Conservation (phyloP, 1,284 basidiomycete species). For the Malassezia japonica region DNA sequence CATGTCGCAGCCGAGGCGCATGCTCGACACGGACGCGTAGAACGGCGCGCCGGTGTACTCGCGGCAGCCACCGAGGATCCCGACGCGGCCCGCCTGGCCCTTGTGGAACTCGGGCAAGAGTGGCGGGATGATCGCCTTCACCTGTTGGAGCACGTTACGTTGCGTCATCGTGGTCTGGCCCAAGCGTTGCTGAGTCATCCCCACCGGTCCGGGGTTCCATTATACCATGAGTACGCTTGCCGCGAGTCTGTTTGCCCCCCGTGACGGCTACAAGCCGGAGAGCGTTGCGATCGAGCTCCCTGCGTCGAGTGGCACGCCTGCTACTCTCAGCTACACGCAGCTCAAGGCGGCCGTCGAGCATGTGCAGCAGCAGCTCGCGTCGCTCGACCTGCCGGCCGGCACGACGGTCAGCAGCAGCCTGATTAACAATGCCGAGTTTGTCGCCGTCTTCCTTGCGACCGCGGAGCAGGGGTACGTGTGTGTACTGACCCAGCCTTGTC, state of each 20-base stretch:
- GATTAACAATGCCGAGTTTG: constrained; percentile 49
- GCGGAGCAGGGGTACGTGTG: constrained; percentile 35
- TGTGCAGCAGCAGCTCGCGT: constrained; percentile 33
- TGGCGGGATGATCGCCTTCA: constrained; percentile 72
- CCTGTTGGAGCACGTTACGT: constrained; percentile 26
- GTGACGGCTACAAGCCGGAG: neutral
- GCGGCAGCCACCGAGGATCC: constrained; percentile 80
- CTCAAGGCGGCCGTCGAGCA: constrained; percentile 26
- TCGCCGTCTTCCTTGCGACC: constrained; percentile 48
- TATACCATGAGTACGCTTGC: neutral
- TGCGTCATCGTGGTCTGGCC: neutral
- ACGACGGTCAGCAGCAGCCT: constrained; percentile 42
- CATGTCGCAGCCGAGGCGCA: constrained; percentile 65
- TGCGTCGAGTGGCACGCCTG: neutral
- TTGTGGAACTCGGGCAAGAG: constrained; percentile 78
- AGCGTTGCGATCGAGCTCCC: constrained; percentile 10
- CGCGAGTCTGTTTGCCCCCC: constrained; percentile 2
- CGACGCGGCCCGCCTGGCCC: constrained; percentile 90
- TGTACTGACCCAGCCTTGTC: constrained; percentile 33
- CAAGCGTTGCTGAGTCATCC: neutral
- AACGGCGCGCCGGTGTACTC: constrained; percentile 96
- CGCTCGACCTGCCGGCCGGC: constrained; percentile 23
- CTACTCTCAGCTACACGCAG: constrained; percentile 25
- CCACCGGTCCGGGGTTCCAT: neutral
- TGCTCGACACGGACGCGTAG: constrained; percentile 51